Evolutionary conservation across 2,329 filamentous ascomycete species (phyloP), one percentile per base, ranked within the genome.

Genomic region (Penicillium sp.): DNA sequence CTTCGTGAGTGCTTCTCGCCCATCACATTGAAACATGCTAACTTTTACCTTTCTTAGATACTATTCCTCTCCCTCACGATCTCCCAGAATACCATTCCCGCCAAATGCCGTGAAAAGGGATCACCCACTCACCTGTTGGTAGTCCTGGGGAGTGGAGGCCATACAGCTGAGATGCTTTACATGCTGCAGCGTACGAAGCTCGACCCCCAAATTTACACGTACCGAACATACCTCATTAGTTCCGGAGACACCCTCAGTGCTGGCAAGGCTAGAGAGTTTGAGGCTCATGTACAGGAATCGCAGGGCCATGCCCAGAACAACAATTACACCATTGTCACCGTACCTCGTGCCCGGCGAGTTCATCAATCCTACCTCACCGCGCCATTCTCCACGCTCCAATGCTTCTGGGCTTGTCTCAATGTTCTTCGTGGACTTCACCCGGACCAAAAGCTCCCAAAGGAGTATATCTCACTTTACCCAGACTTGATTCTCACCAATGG

Each of bases 91-190:
- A 62, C 57, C 14, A 35, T 51, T 26, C 60, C 71, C 11, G 63
- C 68, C 27, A 67, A 66, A 65, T 63, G 62, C 56, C 70, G 70
- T 43, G 55, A 57, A 19, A 66, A 51, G 45, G 55, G 62, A 47
- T 56, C 57, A 4, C 76, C 77, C 26, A 78, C 79, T 7, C 85
- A 92, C 71, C 78, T 91, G 50, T 78, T 96, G 30, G 83, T 96
- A 59, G 86, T 97, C 26, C 87, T 97, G 23, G 94, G 94, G 48
- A 95, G 90, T 2, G 94, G 94, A 30, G 94, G 94, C 0, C 94
- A 99, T 74, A 97, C 94, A 0, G 87, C 91, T 44, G 94, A 99
- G 74, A 96, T 99, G 89, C 80, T 96, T 59, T 85, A 88, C 67
- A 89, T 97, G 78, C 84, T 99, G 79, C 62, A 82, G 81, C 61